Base-by-base conservation (phyloP, 2,329 filamentous ascomycete genomes). In the Fonsecaea multimorphosa region DNA sequence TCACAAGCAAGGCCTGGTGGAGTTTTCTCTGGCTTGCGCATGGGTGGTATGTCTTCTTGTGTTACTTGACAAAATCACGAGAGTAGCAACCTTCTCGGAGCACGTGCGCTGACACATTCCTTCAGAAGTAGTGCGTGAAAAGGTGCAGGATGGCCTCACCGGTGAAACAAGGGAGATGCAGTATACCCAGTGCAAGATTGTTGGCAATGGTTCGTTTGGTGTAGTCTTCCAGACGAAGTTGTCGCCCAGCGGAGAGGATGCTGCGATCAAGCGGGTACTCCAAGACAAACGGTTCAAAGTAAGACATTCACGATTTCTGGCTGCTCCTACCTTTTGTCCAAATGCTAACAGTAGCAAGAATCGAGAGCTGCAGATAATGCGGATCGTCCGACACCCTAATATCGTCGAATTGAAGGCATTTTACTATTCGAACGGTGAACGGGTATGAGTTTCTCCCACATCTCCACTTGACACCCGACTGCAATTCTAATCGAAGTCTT, bases 221-320 rank as follows among this genome's bases (percentile, higher is more conserved):
- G 94, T 99, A 58, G 95, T 99, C 71, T 99, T 99, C 80, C 95
- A 99, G 83, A 99, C 95, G 64, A 98, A 98, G 84, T 87, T 99
- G 75, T 94, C 94, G 68, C 95, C 95, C n/a, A 95, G 91, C 70
- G 94, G 94, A 70, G 95, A 99, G 80, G 95, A 99, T 82, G 95
- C 95, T 61, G 95, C 95, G 78, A 99, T 99, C 85, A 99, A 99
- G 86, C 90, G 95, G 74, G 95, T 99, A 67, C 87, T 99, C 65
- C 95, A 99, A 78, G 95, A 99, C 85, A 99, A 99, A 86, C 89
- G 95, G 77, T 99, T 99, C 89, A 99, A 99, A 91, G 95, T 96
- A 77, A 75, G 78, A 74, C 14, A 12, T 12, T 3, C 51, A 52
- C 9, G 19, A 16, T 22, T 24, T 27, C 14, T 52, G 6, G 68